These are phyloP conservation scores for Aspergillus pseudoviridinutans DNA, from an alignment of 2,329 filamentous ascomycete genomes.

Conservation along the genomic window DNA sequence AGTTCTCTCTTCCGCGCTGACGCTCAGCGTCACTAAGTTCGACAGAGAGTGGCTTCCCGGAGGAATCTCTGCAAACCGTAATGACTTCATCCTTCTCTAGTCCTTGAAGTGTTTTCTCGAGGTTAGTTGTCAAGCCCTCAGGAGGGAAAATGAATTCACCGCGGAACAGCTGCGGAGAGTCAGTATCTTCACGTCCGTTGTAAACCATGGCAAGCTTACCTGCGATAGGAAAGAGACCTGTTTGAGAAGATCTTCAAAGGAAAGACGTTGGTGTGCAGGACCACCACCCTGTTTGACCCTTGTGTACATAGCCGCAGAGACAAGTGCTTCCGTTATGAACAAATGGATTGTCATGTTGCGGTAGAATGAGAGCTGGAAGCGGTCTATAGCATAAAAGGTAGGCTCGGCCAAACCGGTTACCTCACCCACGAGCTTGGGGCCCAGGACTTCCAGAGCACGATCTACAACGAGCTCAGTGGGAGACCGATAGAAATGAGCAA, in stretches of 20 bases:
- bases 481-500: constrained; percentile 84
- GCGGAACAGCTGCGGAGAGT: constrained; percentile 65
- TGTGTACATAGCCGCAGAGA: constrained; percentile 87
- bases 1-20: constrained; percentile 80
- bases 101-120: constrained; percentile 72
- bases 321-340: constrained; percentile 88
- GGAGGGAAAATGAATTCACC: constrained; percentile 96
- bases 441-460: constrained; percentile 84
- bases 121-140: constrained; percentile 73
- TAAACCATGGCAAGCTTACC: constrained; percentile 24
- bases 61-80: constrained; percentile 55
- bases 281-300: constrained; percentile 88
- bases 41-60: constrained; percentile 58
- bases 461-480: constrained; percentile 80
- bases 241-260: constrained; percentile 66
- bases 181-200: constrained; percentile 1
- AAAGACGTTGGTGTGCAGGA: constrained; percentile 71
- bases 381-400: constrained; percentile 90
- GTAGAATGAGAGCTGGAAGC: constrained; percentile 97
- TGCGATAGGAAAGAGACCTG: constrained; percentile 87
- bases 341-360: constrained; percentile 99
- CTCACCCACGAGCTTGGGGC: constrained; percentile 79
- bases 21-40: constrained; percentile 75
- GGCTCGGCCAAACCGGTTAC: constrained; percentile 78
- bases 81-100: constrained; percentile 79